Conservation (phyloP, 768 basidiomycete genomes). For the Russula compacta region DNA sequence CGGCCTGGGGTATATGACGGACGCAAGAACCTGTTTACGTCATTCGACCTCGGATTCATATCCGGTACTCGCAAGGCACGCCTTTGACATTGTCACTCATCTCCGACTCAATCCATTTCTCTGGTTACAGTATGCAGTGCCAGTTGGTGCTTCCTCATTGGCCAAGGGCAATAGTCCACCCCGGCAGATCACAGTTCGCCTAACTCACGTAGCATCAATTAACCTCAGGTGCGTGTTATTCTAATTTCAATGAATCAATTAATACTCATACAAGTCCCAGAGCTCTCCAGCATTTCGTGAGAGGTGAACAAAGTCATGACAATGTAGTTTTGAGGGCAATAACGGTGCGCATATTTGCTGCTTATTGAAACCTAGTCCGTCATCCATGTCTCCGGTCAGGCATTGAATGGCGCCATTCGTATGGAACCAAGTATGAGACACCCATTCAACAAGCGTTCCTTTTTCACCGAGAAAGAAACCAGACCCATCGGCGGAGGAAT, state of each 20-base stretch:
- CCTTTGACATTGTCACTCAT: background rate
- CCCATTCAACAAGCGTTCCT: constrained; percentile 63
- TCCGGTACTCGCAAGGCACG: constrained; percentile 39
- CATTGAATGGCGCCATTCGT: constrained; percentile 63
- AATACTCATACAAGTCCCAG: constrained; percentile 29
- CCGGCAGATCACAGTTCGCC: constrained; percentile 54
- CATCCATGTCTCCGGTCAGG: constrained; percentile 31
- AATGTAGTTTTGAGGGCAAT: constrained; percentile 58
- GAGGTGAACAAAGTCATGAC: constrained; percentile 60
- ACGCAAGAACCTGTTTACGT: constrained; percentile 64
- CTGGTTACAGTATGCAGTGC: constrained; percentile 48
- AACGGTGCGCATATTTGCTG: constrained; percentile 33
- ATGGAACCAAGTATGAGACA: constrained; percentile 61
- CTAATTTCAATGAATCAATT: constrained; percentile 21
- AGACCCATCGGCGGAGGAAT: constrained; percentile 51
- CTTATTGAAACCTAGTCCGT: background rate
- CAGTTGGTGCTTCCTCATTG: constrained; percentile 26
- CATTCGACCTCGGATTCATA: constrained; percentile 52
- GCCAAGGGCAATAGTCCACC: constrained; percentile 28
- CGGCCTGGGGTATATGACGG: constrained; percentile 72
- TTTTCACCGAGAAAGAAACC: constrained; percentile 54
- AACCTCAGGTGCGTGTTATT: constrained; percentile 59
- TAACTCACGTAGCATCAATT: constrained; percentile 68
- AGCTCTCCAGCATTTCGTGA: constrained; percentile 51
- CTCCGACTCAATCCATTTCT: background rate